A percentile compares a stretch with the other conserved stretches of the same genome.
Evolutionary conservation across 2,329 filamentous ascomycete species (phyloP).

Genomic region (Ophiocordyceps camponoti-rufipedis): DNA sequence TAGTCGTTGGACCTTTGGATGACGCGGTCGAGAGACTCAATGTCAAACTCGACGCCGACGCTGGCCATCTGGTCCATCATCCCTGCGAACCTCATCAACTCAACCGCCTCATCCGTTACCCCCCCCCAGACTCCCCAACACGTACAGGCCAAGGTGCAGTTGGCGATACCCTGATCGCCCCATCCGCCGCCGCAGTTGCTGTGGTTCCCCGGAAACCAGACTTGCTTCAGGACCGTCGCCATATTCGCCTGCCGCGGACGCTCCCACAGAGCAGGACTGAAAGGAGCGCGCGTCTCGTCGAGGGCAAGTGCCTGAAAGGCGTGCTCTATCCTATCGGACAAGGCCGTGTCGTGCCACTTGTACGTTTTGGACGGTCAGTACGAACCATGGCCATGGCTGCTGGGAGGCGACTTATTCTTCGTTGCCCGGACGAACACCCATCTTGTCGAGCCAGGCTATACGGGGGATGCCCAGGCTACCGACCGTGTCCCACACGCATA

Average conservation of each 20-base stretch:
- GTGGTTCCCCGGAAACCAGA: slow-evolving; percentile 56
- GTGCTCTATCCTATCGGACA: slow-evolving; percentile 33
- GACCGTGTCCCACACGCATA: slow-evolving; percentile 29
- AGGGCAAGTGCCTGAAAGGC: slow-evolving; percentile 41
- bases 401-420: slow-evolving; percentile 22
- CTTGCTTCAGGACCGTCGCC: slow-evolving; percentile 27
- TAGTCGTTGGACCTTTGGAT: slow-evolving; percentile 15
- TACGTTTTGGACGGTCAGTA: slow-evolving; percentile 13
- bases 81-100: slow-evolving; percentile 16
- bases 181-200: slow-evolving; percentile 54
- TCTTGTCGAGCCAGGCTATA: slow-evolving; percentile 23
- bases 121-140: background rate
- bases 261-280: slow-evolving; percentile 38
- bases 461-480: slow-evolving; percentile 26
- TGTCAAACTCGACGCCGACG: slow-evolving; percentile 30
- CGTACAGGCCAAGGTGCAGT: slow-evolving; percentile 20
- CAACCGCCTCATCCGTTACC: background rate
- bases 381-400: background rate
- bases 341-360: slow-evolving; percentile 33
- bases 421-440: slow-evolving; percentile 26
- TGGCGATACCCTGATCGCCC: slow-evolving; percentile 27
- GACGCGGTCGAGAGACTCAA: slow-evolving; percentile 20
- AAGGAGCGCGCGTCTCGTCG: slow-evolving; percentile 35
- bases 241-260: slow-evolving; percentile 17
- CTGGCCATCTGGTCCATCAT: slow-evolving; percentile 38